Conservation (phyloP, 768 basidiomycete species). For the Xanthoconium stramineum region DNA sequence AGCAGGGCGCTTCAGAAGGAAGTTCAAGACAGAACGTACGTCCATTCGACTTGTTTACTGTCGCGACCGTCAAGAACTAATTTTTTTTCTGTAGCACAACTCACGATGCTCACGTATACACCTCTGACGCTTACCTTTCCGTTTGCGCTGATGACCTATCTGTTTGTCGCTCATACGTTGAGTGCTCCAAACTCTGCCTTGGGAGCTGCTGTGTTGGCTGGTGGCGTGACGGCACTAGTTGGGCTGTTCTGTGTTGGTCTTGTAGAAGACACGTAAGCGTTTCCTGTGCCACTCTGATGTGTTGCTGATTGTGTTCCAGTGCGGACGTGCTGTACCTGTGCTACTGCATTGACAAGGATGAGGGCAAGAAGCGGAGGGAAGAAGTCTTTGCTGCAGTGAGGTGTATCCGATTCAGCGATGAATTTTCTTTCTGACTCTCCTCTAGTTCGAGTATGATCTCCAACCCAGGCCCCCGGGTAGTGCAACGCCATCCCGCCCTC, state of each 20-base stretch:
- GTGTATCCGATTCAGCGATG: neutral
- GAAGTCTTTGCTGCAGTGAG: conserved; percentile 58
- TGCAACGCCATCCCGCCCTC: conserved; percentile 15
- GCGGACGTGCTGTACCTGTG: conserved; percentile 67
- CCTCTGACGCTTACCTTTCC: conserved; percentile 80
- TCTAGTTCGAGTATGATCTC: conserved; percentile 41
- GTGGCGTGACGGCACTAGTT: conserved; percentile 75
- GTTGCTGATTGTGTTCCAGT: conserved; percentile 28
- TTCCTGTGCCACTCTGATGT: neutral
- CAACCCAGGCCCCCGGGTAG: conserved; percentile 14
- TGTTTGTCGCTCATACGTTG: conserved; percentile 85
- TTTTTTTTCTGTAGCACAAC: conserved; percentile 41
- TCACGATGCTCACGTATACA: conserved; percentile 67
- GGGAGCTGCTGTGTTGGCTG: conserved; percentile 71
- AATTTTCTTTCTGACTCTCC: conserved; percentile 2
- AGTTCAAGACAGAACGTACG: conserved; percentile 60
- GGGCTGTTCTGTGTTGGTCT: conserved; percentile 81
- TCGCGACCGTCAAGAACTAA: neutral
- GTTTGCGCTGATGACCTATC: conserved; percentile 76
- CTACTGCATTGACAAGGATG: conserved; percentile 61
- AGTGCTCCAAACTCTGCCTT: conserved; percentile 68
- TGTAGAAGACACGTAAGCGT: conserved; percentile 66
- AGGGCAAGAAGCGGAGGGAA: conserved; percentile 46
- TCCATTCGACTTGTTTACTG: conserved; percentile 1
- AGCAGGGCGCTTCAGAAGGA: conserved; percentile 40